Conservation (phyloP, 805 yeast species). For the Ogataea philodendri region DNA sequence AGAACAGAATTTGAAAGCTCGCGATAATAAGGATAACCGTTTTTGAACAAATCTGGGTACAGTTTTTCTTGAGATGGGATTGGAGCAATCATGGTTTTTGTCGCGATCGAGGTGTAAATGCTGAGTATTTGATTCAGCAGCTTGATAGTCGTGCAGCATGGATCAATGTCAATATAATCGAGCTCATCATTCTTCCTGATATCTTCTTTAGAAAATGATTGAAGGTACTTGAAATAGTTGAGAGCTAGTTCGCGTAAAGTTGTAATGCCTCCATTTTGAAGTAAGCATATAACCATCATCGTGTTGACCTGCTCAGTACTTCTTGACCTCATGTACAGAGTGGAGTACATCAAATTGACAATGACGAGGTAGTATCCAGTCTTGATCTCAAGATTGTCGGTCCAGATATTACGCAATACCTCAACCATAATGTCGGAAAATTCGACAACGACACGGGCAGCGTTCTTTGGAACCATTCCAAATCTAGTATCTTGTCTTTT, state of each 20-base stretch:
- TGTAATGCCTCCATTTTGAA: slow-evolving; percentile 50
- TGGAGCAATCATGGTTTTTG: slow-evolving; percentile 32
- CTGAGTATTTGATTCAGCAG: slow-evolving; percentile 34
- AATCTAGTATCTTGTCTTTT: slow-evolving; percentile 44
- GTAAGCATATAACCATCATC: slow-evolving; percentile 44
- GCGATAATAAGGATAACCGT: slow-evolving; percentile 24
- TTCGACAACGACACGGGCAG: slow-evolving; percentile 26
- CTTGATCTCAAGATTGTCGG: slow-evolving; percentile 24
- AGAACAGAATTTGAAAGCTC: slow-evolving; percentile 29
- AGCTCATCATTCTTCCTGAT: slow-evolving; percentile 18
- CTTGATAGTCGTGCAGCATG: slow-evolving; percentile 25
- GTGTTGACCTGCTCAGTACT: slow-evolving; percentile 35
- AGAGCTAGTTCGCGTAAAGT: slow-evolving; percentile 31
- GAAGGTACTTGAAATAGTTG: slow-evolving; percentile 26
- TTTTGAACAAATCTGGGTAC: slow-evolving; percentile 36
- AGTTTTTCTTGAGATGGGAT: slow-evolving; percentile 39
- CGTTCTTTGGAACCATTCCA: slow-evolving; percentile 28
- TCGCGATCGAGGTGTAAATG: slow-evolving; percentile 45
- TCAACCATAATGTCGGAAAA: slow-evolving; percentile 24
- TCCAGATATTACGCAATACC: slow-evolving; percentile 17
- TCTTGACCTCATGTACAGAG: slow-evolving; percentile 25
- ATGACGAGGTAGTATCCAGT: slow-evolving; percentile 29
- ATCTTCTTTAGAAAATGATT: slow-evolving; percentile 17
- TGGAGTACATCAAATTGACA: slow-evolving; percentile 27
- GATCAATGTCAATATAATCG: slow-evolving; percentile 27